A percentile compares a stretch with the other conserved stretches of the same genome.
These are phyloP conservation scores for Aquanectria penicillioides DNA, from an alignment of 2,329 filamentous ascomycete genomes.

Conservation along the genomic window DNA sequence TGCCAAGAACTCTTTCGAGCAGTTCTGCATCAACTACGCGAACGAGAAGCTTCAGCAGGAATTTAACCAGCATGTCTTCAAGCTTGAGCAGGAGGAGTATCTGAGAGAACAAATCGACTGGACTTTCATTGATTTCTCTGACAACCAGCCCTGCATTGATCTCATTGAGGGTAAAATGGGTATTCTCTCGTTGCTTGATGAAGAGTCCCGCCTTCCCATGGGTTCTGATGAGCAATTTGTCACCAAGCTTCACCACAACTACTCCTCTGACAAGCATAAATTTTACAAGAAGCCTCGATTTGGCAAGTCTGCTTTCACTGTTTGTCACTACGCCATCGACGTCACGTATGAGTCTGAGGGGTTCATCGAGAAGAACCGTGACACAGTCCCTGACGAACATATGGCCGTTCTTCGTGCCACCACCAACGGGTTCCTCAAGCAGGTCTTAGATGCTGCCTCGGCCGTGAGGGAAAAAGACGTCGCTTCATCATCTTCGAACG, in stretches of 20 bases:
- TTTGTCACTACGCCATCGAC: conserved; percentile 97
- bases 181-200: conserved; percentile 90
- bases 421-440: conserved; percentile 83
- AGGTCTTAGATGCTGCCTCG: conserved; percentile 86
- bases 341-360: conserved; percentile 99
- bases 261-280: conserved; percentile 86
- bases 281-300: conserved; percentile 99
- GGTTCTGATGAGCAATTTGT: conserved; percentile 97
- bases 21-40: conserved; percentile 99
- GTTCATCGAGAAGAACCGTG: conserved; percentile 99
- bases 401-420: conserved; percentile 91
- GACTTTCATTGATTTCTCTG: conserved; percentile 99
- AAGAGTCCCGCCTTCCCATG: conserved; percentile 97
- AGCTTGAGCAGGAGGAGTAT: conserved; percentile 98
- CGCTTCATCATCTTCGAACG: conserved; percentile 69
- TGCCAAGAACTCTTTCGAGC: conserved; percentile 99
- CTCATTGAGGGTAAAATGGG: conserved; percentile 97
- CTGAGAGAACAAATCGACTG: conserved; percentile 96
- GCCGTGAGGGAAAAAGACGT: conserved; percentile 90
- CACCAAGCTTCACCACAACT: conserved; percentile 95
- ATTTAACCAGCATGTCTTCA: conserved; percentile 99
- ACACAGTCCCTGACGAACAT: conserved; percentile 98
- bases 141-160: conserved; percentile 99
- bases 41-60: conserved; percentile 99
- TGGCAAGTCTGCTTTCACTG: conserved; percentile 96